Evolutionary conservation across 2,329 filamentous ascomycete genomes (phyloP).

Genomic region (Incumbomyces delicatus): DNA sequence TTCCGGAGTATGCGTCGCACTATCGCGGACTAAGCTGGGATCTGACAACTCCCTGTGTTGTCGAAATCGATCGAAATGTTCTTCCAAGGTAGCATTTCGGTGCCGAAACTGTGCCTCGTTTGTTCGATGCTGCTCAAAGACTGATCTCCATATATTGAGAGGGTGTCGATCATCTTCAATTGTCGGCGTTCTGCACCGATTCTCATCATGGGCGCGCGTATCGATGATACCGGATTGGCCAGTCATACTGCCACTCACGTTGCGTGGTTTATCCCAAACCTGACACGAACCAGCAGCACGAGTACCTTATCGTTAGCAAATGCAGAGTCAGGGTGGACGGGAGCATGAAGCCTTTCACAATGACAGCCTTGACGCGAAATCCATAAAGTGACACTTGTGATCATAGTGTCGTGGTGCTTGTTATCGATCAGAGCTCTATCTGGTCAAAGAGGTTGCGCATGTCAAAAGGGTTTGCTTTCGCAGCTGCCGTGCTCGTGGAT

Average conservation of each 20-base stretch:
- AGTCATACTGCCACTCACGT: not conserved
- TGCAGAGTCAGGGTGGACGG: no score
- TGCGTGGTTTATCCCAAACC: not conserved
- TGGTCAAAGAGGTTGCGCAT: no score
- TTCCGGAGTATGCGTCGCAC: constrained; percentile 11
- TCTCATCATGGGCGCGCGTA: constrained; percentile 8
- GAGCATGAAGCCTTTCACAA: no score
- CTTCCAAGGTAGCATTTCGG: not conserved
- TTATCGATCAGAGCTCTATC: no score
- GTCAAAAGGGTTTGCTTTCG: no score
- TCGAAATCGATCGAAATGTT: constrained; percentile 19
- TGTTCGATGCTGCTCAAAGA: not conserved
- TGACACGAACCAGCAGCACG: no score
- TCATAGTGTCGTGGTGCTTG: no score
- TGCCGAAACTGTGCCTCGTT: not conserved
- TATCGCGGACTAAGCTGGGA: no score
- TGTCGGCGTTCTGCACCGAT: constrained; percentile 36
- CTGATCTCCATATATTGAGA: constrained; percentile 3
- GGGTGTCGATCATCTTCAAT: constrained; percentile 33
- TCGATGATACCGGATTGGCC: not conserved
- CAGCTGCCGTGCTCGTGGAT: no score
- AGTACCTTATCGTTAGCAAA: no score
- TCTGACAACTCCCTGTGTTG: constrained; percentile 1
- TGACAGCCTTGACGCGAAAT: not conserved
- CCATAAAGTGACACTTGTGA: not conserved